Evolutionary conservation across 73 alveolate genomes (phyloP), one percentile per base, ranked within the genome.

Genomic region (Stentor roeselii): DNA sequence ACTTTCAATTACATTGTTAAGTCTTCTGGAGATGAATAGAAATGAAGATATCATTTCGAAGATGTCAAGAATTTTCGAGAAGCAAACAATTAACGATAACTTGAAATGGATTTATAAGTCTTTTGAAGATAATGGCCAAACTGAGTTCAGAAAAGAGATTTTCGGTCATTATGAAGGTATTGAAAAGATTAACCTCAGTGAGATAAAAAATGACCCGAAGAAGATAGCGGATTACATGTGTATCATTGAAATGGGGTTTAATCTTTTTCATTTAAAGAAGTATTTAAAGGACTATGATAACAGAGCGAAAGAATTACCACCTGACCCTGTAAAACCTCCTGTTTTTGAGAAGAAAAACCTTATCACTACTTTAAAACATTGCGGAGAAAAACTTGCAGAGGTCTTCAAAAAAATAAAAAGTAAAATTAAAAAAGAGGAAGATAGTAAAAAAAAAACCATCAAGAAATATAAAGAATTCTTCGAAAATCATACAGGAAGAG

Each of bases 161-260:
- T 75, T 80, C 41, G 78, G 50, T 42, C 78, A 78, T 37, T 82
- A 85, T 75, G 67, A 76, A 42, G 84, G 86, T 39, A 82, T 41
- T 39, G 84, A 74, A 3, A 84, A 88, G 30, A 76, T 84, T 3
- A 60, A 36, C 1, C 50, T 60, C 59, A 76, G 60, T 27, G 87
- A 88, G 30, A 21, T 1, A n/a, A n/a, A n/a, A n/a, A n/a, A n/a
- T n/a, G n/a, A n/a, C n/a, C n/a, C n/a, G n/a, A n/a, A n/a, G n/a
- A 58, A 78, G 37, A 78, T 50, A 30, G 78, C 78, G 34, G 74
- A 50, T 36, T 34, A 41, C 27, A 88, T 86, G 59, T 76, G 77
- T 60, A 88, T 88, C 34, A 86, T 88, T 3, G 94, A 88, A 75
- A 76, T 89, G 6, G 94, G 94, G 40, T 88, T 88, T 67, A 86